A percentile compares a stretch with the other conserved stretches of the same genome.
Conservation (phyloP, 148 eudicot genomes). For the Rhododendron henanense region DNA sequence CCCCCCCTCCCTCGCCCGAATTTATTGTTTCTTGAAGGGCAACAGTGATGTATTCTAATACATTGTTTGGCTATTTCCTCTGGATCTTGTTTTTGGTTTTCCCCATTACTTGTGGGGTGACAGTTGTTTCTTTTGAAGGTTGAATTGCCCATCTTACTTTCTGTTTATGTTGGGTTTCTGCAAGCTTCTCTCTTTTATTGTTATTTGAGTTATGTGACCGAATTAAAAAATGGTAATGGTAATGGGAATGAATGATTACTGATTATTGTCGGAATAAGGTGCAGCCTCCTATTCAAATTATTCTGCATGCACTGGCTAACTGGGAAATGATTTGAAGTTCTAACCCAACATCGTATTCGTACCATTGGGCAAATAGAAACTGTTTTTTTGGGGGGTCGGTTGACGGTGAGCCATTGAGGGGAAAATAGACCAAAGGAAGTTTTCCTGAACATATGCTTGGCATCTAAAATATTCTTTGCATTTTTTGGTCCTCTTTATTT, state of each 20-base stretch:
- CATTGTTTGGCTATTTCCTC: background rate
- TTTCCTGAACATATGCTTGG: background rate
- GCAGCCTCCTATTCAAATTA: background rate
- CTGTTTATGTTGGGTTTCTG: background rate
- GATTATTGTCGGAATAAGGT: background rate
- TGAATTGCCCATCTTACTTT: background rate
- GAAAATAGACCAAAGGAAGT: background rate
- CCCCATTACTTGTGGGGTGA: background rate
- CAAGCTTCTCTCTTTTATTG: background rate
- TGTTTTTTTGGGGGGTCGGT: background rate
- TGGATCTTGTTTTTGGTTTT: background rate
- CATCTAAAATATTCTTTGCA: background rate
- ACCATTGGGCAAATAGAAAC: background rate
- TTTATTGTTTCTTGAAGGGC: background rate
- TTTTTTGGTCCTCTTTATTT: background rate
- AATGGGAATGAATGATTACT: background rate
- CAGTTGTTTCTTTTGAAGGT: background rate
- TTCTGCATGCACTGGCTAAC: background rate
- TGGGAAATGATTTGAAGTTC: background rate
- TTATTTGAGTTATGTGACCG: background rate
- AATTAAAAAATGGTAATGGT: background rate
- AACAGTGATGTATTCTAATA: background rate
- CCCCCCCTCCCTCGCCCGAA: fast-evolving
- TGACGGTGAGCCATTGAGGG: background rate
- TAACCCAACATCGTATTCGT: background rate